These are phyloP conservation scores for Agarophyton chilense DNA, from an alignment of 23 red algal species.

Conservation along the genomic window DNA sequence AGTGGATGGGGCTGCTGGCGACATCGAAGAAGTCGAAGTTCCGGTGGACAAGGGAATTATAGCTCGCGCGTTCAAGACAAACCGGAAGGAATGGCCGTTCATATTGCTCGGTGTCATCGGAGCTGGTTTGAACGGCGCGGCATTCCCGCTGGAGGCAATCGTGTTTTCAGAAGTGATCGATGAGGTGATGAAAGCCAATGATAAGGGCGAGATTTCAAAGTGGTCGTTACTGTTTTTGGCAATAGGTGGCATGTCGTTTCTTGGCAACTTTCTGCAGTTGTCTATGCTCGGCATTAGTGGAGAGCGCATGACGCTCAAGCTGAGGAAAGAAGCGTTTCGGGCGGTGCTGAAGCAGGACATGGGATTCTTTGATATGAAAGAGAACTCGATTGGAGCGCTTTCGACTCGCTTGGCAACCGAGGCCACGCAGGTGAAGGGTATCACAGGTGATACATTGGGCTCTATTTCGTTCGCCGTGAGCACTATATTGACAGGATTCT, in stretches of 20 bases:
- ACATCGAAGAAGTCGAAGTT: slow-evolving; percentile 1
- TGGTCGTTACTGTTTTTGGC: slow-evolving; percentile 46
- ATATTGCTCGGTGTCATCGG: slow-evolving; percentile 59
- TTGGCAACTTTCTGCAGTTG: slow-evolving; percentile 62
- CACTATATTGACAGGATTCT: slow-evolving; percentile 70
- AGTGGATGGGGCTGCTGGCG: background rate
- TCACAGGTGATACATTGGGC: slow-evolving; percentile 65
- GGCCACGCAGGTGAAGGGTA: slow-evolving; percentile 60
- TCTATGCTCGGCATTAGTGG: slow-evolving; percentile 80
- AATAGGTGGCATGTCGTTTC: slow-evolving; percentile 41
- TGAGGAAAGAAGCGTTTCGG: slow-evolving; percentile 72
- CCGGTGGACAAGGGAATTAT: slow-evolving; percentile 53
- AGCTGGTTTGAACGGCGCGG: slow-evolving; percentile 49
- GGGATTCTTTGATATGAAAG: slow-evolving; percentile 82
- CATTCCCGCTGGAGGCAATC: slow-evolving; percentile 62
- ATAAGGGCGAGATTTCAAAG: slow-evolving; percentile 11
- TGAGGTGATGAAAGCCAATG: slow-evolving; percentile 21
- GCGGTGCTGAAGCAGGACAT: slow-evolving; percentile 92
- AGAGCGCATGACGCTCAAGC: slow-evolving; percentile 83
- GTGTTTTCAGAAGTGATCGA: slow-evolving; percentile 68
- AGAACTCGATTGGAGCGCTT: slow-evolving; percentile 72
- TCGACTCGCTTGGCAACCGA: slow-evolving; percentile 74
- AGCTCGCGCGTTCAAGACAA: slow-evolving; percentile 35
- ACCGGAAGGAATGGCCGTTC: slow-evolving; percentile 45
- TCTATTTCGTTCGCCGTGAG: slow-evolving; percentile 34